These are phyloP conservation scores for Bonia amplexicaulis DNA, from an alignment of 176 grass and related monocot species.

Conservation along the genomic window DNA sequence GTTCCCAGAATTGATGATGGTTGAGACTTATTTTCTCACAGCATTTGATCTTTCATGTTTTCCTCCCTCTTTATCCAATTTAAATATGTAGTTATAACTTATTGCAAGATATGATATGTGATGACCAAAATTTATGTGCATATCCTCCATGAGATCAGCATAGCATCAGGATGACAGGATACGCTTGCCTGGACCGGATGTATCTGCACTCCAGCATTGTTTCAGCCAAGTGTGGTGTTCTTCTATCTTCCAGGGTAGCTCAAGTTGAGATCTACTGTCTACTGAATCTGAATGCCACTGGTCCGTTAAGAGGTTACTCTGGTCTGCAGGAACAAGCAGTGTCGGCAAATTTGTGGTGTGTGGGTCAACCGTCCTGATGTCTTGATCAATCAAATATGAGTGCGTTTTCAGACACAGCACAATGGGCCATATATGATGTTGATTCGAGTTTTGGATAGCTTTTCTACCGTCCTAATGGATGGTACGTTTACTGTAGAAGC, in stretches of 20 bases:
- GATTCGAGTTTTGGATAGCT: neutral
- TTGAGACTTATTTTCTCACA: neutral
- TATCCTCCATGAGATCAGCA: neutral
- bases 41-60: neutral
- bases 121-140: neutral
- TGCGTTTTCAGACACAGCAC: conserved; percentile 9
- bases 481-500: neutral
- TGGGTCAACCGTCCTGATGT: conserved; percentile 17
- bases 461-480: neutral
- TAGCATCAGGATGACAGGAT: neutral
- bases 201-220: neutral
- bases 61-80: neutral
- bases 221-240: neutral
- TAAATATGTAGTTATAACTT: neutral
- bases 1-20: neutral
- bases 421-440: conserved; percentile 15
- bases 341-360: conserved; percentile 6
- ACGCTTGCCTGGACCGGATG: neutral
- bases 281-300: neutral
- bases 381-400: conserved; percentile 9
- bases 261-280: neutral
- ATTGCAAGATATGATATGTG: neutral
- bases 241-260: neutral
- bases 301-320: neutral
- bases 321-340: neutral